Evolutionary conservation across 2,329 filamentous ascomycete species (phyloP).

Genomic region (Achaetomium macrosporum): DNA sequence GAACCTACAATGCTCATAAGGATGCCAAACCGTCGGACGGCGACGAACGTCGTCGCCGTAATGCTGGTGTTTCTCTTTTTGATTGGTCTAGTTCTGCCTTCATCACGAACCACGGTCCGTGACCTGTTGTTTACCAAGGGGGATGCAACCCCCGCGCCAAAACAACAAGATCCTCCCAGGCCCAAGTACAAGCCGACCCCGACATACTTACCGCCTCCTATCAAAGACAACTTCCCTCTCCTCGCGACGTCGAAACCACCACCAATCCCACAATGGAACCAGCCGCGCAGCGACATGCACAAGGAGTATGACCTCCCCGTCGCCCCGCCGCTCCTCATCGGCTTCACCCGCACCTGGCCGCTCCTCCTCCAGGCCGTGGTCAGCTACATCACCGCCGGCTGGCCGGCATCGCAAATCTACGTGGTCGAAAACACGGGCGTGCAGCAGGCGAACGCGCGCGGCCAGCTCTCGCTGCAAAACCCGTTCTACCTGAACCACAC

Average conservation of each 20-base stretch:
- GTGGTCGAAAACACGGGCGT: conserved; percentile 56
- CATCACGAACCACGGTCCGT: too few species aligned
- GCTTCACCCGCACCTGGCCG: conserved; percentile 53
- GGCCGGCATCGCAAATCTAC: conserved; percentile 51
- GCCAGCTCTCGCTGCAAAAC: conserved; percentile 46
- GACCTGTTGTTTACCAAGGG: too few species aligned
- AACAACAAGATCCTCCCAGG: neutral
- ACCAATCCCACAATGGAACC: conserved; percentile 41
- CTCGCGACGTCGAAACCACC: conserved; percentile 31
- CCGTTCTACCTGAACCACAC: conserved; percentile 52
- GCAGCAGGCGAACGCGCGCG: conserved; percentile 46
- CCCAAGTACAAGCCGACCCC: conserved; percentile 25
- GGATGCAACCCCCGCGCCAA: neutral
- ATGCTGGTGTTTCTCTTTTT: too few species aligned
- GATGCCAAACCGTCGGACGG: too few species aligned
- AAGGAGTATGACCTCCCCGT: conserved; percentile 34
- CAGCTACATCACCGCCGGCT: conserved; percentile 53
- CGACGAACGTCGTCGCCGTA: too few species aligned
- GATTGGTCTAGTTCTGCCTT: too few species aligned
- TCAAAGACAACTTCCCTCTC: conserved; percentile 39
- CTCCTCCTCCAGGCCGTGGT: conserved; percentile 51
- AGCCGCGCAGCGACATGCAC: conserved; percentile 34
- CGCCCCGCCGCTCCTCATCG: conserved; percentile 49
- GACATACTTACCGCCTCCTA: conserved; percentile 27
- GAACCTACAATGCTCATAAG: too few species aligned